Percentiles rank a stretch among this genome's conserved stretches.
These are phyloP conservation scores for Larix kaempferi DNA, from an alignment of 75 land plant genomes.

Conservation along the genomic window DNA sequence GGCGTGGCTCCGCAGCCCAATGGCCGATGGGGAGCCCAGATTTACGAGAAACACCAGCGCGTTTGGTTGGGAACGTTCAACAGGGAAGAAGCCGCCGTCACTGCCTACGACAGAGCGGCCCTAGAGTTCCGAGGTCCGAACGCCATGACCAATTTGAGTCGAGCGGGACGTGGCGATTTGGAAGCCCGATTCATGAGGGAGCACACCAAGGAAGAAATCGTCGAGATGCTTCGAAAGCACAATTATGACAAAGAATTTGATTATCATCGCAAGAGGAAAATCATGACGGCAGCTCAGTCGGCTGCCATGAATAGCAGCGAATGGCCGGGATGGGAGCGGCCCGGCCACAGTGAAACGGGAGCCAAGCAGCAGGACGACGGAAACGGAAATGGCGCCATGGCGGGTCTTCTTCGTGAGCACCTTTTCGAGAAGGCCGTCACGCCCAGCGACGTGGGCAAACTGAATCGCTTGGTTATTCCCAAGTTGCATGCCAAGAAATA, in stretches of 20 bases:
- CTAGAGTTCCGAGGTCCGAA: slow-evolving; percentile 78
- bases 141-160: slow-evolving; percentile 73
- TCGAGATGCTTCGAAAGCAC: slow-evolving; percentile 61
- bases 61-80: slow-evolving; percentile 86
- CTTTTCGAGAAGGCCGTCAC: slow-evolving; percentile 18
- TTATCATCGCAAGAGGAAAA: background rate
- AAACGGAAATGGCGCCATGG: background rate
- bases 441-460: slow-evolving; percentile 26
- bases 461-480: slow-evolving; percentile 21
- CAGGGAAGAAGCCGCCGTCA: slow-evolving; percentile 77
- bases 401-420: background rate
- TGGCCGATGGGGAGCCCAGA: slow-evolving; percentile 93
- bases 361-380: background rate
- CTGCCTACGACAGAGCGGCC: slow-evolving; percentile 85
- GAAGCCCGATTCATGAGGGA: slow-evolving; percentile 39
- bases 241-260: slow-evolving; percentile 43
- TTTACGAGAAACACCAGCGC: slow-evolving; percentile 66
- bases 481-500: slow-evolving; percentile 23
- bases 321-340: background rate
- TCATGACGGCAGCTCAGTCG: background rate
- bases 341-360: background rate
- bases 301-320: background rate
- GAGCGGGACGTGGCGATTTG: slow-evolving; percentile 15
- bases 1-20: slow-evolving; percentile 79
- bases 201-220: slow-evolving; percentile 33